Base-by-base conservation (phyloP, 805 yeast genomes). In the Starmerella apicola region DNA sequence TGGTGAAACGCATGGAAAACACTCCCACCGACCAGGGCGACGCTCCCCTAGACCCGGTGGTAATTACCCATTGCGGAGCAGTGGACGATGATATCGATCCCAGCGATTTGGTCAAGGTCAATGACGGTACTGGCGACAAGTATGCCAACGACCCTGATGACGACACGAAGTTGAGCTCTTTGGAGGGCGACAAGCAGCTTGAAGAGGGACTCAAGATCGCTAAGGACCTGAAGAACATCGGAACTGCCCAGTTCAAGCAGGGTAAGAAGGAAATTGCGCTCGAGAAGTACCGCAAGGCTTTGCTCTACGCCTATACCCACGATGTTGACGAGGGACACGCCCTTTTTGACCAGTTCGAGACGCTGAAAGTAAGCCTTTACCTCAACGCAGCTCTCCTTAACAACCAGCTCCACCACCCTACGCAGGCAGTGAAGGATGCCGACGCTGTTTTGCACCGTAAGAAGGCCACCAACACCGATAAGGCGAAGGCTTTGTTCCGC, bases 401-500 rank as follows among this genome's bases (percentile, higher is more conserved):
- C 1, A 62, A 81, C 54, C 84, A 83, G 59, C 55, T 73, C 47
- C 68, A 69, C 34, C 64, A 74, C 35, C 71, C 71, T 39, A 64
- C 63, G 43, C 72, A 67, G 25, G 74, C 76, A 0, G 59, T 81
- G 35, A 60, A 64, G 20, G 74, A 80, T 4, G 70, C 94, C 3
- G 65, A 75, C 1, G 73, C 72, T 22, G 95, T 82, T 1, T 62
- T 82, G 28, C 79, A 72, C 38, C 70, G 68, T 20, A 78, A 72
- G 27, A 58, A 49, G 18, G 61, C 59, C 2, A 81, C 73, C 40
- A 79, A 72, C 30, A 71, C 76, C 46, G 75, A 84, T 18, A 72
- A 71, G 57, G 83, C 94, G 15, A 86, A 86, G 65, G 96, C 95
- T 0, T 63, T 73, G 32, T 86, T 77, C 65, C 77, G 97, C 58